Conservation (phyloP, 192 early-diverging fungal species). For the Mortierella alpina region DNA sequence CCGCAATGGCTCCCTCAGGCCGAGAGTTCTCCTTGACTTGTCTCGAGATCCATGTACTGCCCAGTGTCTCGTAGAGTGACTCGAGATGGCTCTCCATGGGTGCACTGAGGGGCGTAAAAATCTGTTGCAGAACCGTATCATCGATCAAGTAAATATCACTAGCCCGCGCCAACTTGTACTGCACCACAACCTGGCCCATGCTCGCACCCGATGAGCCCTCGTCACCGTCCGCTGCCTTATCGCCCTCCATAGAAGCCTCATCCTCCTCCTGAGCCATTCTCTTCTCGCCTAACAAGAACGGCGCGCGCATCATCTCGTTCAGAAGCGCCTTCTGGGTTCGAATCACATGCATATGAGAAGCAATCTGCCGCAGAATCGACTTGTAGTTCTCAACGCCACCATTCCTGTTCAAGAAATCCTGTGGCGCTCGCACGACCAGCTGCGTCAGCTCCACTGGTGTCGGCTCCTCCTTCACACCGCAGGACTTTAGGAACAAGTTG, state of each 20-base stretch:
- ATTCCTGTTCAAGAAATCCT: slow-evolving; percentile 65
- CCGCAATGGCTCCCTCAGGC: slow-evolving; percentile 59
- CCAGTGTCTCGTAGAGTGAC: slow-evolving; percentile 70
- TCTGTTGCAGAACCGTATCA: slow-evolving; percentile 74
- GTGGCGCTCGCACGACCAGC: slow-evolving; percentile 69
- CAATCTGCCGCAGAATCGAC: slow-evolving; percentile 76
- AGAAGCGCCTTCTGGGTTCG: slow-evolving; percentile 57
- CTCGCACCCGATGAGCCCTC: slow-evolving; percentile 18
- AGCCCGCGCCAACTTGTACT: slow-evolving; percentile 74
- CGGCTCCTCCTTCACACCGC: slow-evolving; percentile 87
- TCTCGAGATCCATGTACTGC: slow-evolving; percentile 72
- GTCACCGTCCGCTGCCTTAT: not conserved
- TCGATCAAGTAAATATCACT: slow-evolving; percentile 84
- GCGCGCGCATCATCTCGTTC: slow-evolving; percentile 65
- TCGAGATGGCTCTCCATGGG: slow-evolving; percentile 84
- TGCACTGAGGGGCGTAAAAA: slow-evolving; percentile 78
- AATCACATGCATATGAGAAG: slow-evolving; percentile 67
- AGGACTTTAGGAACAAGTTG: slow-evolving; percentile 82
- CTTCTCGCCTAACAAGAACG: slow-evolving; percentile 72
- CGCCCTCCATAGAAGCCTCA: not conserved
- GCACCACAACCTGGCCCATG: slow-evolving; percentile 54
- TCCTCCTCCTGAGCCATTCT: slow-evolving; percentile 55
- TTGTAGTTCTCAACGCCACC: slow-evolving; percentile 75
- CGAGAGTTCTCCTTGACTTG: slow-evolving; percentile 67
- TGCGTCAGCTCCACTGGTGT: slow-evolving; percentile 76